These are phyloP conservation scores for Coniochaeta sp. DNA, from an alignment of 2,329 filamentous ascomycete species.

Conservation along the genomic window DNA sequence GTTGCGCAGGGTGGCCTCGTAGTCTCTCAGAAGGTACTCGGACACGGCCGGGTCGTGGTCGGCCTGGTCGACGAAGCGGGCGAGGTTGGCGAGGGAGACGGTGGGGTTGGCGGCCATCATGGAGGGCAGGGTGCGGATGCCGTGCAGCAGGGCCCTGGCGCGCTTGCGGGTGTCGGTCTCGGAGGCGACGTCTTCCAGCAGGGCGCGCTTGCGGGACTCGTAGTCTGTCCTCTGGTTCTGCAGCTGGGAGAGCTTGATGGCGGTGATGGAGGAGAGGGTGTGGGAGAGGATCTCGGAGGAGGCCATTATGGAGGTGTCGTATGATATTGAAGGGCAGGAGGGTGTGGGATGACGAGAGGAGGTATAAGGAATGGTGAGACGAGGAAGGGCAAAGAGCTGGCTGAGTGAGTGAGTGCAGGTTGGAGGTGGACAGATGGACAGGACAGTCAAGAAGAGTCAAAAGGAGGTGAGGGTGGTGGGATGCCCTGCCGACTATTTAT, in stretches of 20 bases:
- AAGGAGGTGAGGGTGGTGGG: too few relatives aligned
- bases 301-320: constrained; percentile 21
- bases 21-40: constrained; percentile 31
- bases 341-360: too few relatives aligned
- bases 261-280: constrained; percentile 46
- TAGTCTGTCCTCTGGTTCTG: constrained; percentile 42
- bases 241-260: constrained; percentile 49
- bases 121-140: constrained; percentile 23
- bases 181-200: constrained; percentile 23
- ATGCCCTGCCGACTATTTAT: too few relatives aligned
- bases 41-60: constrained; percentile 45
- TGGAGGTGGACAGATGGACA: too few relatives aligned
- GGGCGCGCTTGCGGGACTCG: constrained; percentile 33
- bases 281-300: constrained; percentile 30
- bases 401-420: too few relatives aligned
- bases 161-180: constrained; percentile 19
- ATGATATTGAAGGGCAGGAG: too few relatives aligned
- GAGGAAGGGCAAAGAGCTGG: not conserved
- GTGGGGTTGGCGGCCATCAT: constrained; percentile 18
- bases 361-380: too few relatives aligned
- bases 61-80: constrained; percentile 44
- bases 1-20: constrained; percentile 36
- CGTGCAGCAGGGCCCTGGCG: constrained; percentile 24
- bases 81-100: constrained; percentile 32
- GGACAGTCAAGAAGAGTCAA: too few relatives aligned